phyloP scores from a whole-genome alignment of 768 basidiomycete genomes.

The Zangia roseola region DNA sequence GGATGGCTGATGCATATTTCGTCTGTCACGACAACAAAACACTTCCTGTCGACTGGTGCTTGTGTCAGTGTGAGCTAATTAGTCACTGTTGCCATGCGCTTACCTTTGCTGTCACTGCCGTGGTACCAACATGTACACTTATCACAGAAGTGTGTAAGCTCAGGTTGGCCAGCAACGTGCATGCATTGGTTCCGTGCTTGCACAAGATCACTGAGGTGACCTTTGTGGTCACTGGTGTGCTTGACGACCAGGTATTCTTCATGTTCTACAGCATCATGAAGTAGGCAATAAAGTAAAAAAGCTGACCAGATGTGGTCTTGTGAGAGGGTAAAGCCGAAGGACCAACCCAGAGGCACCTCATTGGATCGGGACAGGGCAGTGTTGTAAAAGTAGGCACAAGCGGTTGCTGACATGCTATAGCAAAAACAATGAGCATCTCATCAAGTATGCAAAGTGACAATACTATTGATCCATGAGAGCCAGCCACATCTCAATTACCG shows the following conservation, averaged over 20 bases:
- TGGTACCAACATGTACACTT: background rate
- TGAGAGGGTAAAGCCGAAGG: background rate
- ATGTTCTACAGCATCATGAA: background rate
- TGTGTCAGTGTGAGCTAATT: background rate
- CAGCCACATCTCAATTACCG: background rate
- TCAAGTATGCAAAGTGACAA: background rate
- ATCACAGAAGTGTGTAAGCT: conserved; percentile 1
- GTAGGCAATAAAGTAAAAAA: background rate
- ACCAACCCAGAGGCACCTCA: background rate
- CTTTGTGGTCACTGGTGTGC: background rate
- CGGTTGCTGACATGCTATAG: background rate
- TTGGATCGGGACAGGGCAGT: background rate
- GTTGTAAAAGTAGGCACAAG: background rate
- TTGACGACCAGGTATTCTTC: background rate
- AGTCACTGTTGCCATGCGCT: too few species aligned
- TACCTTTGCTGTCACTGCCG: too few species aligned
- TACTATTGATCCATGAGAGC: background rate
- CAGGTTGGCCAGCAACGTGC: background rate
- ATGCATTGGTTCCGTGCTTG: background rate
- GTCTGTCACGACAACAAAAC: background rate
- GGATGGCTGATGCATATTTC: conserved; percentile 5
- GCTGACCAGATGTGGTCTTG: background rate
- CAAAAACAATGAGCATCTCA: too few species aligned
- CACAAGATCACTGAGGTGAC: background rate
- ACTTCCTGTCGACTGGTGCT: background rate